Evolutionary conservation across 768 basidiomycete genomes (phyloP).

Genomic region (Boletus barrowsii): DNA sequence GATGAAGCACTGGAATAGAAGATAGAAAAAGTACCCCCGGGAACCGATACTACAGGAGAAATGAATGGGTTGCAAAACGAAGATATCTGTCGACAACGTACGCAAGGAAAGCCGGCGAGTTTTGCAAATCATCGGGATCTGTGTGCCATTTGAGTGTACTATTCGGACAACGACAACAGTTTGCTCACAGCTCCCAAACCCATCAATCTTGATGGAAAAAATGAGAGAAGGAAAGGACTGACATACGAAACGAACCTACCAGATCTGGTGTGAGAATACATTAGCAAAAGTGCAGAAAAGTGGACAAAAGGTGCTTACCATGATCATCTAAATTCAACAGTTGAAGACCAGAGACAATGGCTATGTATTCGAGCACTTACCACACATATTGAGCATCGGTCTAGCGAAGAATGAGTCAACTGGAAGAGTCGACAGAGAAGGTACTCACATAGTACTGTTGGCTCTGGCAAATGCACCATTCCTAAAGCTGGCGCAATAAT

Average conservation of each 20-base stretch:
- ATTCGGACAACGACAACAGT: background rate
- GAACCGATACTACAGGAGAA: slow-evolving; percentile 63
- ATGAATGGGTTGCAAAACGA: background rate
- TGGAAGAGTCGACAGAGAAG: background rate
- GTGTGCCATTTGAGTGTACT: slow-evolving; percentile 1
- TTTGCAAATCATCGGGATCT: slow-evolving; percentile 83
- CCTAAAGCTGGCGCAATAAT: slow-evolving; percentile 85
- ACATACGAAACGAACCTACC: slow-evolving; percentile 31
- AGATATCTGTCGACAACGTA: slow-evolving; percentile 28
- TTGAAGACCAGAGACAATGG: background rate
- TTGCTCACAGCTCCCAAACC: slow-evolving; percentile 75
- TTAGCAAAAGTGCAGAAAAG: slow-evolving; percentile 6
- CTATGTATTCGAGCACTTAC: slow-evolving; percentile 36
- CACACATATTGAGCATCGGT: slow-evolving; percentile 87
- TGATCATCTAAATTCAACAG: slow-evolving; percentile 61
- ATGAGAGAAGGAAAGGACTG: background rate
- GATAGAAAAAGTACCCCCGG: slow-evolving; percentile 87
- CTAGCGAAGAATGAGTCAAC: slow-evolving; percentile 35
- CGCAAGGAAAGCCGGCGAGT: slow-evolving; percentile 68
- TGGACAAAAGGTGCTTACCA: slow-evolving; percentile 42
- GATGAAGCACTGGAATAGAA: slow-evolving; percentile 92
- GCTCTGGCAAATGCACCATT: slow-evolving; percentile 88
- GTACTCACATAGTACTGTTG: slow-evolving; percentile 80
- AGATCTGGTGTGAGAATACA: slow-evolving; percentile 37
- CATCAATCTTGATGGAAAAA: slow-evolving; percentile 57